Evolutionary conservation across 208 protist genomes (phyloP), one percentile per base, ranked within the genome.

Genomic region (Strigomonas oncopelti): DNA sequence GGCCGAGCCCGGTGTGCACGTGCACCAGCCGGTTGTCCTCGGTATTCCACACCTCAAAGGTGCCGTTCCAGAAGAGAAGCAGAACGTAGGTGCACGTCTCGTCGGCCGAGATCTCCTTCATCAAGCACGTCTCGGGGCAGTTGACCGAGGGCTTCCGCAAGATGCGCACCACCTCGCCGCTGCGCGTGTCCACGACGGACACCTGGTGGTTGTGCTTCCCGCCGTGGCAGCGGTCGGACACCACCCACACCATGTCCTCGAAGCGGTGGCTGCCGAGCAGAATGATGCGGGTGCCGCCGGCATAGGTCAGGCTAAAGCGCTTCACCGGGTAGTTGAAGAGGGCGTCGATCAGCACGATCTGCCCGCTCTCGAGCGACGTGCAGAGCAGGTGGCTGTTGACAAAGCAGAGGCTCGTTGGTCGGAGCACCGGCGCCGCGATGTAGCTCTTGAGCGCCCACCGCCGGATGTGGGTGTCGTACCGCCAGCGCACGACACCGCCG

Each of bases 31-130:
- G 69, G 54, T 71, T 66, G 29, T 79, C 79, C 58, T 83, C 77
- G 11, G 78, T 71, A 62, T 78, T 88, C 89, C 89, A 94, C 11
- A 94, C 82, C 69, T 94, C 89, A 68, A 94, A 94, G 11, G 81
- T 86, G 56, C 85, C 83, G 52, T 90, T 82, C 74, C 77, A 78
- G 77, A 86, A 94, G 7, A 73, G 69, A 3, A 92, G 70, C 38
- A 94, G 68, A 24, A 94, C 67, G 66, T 85, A 94, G 13, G 68
- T 81, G 36, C 68, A 61, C 22, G 69, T 78, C 13, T 74, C 45
- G 62, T 84, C 85, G 76, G 84, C 79, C 16, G 74, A 80, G 16
- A 89, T 79, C 46, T 85, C 75, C 57, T 90, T 92, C 73, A 90
- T 83, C n/a, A 70, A 69, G 31, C 9, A 45, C 9, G 22, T 11